Evolutionary conservation across 306 rosid genomes (phyloP), one percentile per base, ranked within the genome.

Genomic region (Citrullus colocynthis): DNA sequence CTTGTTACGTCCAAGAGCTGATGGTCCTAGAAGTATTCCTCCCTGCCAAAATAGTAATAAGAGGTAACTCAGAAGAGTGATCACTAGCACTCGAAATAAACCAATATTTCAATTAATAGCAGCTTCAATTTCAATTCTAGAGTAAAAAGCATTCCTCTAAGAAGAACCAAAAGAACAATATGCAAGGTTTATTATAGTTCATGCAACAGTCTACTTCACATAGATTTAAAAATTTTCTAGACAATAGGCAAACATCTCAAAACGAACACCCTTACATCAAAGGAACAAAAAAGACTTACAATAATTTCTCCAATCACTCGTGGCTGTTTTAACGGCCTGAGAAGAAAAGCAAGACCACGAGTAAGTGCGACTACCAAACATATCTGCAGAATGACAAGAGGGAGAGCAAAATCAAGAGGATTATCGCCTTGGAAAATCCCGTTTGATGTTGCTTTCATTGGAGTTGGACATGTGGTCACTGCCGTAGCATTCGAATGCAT

Each of bases 1-100:
- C 84, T 80, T 87, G 79, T 82, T 90, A 65, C 96, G 90, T 78
- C 98, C 97, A 41, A 94, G 81, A 1, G 88, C 98, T 36, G 96
- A 94, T 30, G 97, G 96, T 51, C 97, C 97, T 20, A 94, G 96
- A 37, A 94, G 28, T 84, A 94, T 83, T 76, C 97, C 96, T 77
- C 97, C 97, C 98, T 91, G 93, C 63, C 72, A 75, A 75, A 67
- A 44, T 82, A 74, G 59, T 36, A 80, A 56, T 5, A 51, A 11
- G 49, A 59, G 6, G 16, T 39, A 45, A 45, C 37, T 60, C 39
- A 20, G 52, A 58, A 74, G 42, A 51, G 48, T n/a, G 51, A 54
- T 74, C 21, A 5, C 62, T 28, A 42, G 45, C 41, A 73, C 7
- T 73, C 28, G 7, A 75, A 74, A 37, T 37, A 36, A 56, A 36